Evolutionary conservation across 108 stramenopile genomes (phyloP), one percentile per base, ranked within the genome.

Genomic region (Asterionellopsis glacialis): DNA sequence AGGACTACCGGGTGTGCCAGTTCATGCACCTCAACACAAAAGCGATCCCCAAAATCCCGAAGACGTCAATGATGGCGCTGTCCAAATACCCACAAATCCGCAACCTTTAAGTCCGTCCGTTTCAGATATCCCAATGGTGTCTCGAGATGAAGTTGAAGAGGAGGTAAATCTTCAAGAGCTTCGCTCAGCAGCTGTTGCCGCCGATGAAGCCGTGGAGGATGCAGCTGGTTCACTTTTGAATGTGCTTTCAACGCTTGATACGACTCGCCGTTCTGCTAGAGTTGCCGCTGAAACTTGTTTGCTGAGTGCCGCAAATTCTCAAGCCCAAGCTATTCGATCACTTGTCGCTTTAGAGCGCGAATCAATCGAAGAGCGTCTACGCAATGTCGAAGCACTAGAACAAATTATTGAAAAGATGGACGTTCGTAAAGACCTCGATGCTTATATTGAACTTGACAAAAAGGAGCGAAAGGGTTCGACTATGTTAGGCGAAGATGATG

Each of bases 241-340:
- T 58, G 63, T 81, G 23, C 55, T 83, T 49, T 75, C 73, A 26
- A 76, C 65, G 48, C 57, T 61, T 15, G 89, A 91, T 61, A 79
- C 79, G 22, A 83, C 81, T 10, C 61, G 55, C 22, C 76, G 89
- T 49, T 82, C 85, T 13, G 77, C 85, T 6, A 63, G 76, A 39
- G 49, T 87, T 10, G 79, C 89, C 4, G 79, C 84, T 11, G 89
- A 91, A 67, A 65, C 89, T 0, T 63, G 68, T 62, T 62, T 91
- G 18, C 48, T 91, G 27, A 72, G 72, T 60, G 70, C 84, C 25
- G 68, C 72, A 41, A 84, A 87, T 54, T 78, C 79, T 15, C 85
- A 83, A 56, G 73, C 67, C 13, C 24, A 65, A 23, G 73, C 74
- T 40, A 50, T 91, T 6, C 67, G 68, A 13, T 63, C 76, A 10